Evolutionary conservation across 441 rosid species (phyloP).

Genomic region (Jatropha podagrica): DNA sequence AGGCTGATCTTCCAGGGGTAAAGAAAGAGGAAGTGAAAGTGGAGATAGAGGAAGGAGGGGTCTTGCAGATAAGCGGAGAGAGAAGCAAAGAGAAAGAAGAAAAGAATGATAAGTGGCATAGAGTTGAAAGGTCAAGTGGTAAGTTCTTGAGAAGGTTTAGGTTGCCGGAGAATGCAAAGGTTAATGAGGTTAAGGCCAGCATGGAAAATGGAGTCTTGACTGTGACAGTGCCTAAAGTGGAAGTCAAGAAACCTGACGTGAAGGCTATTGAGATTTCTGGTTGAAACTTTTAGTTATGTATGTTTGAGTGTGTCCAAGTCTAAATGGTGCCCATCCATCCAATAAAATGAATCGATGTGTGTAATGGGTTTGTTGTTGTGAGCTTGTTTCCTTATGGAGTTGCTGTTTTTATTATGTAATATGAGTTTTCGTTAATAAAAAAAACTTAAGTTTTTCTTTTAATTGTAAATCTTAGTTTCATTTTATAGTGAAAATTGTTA

Average conservation of each 20-base stretch:
- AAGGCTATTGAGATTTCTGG: conserved; percentile 44
- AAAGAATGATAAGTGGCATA: conserved; percentile 48
- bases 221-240: conserved; percentile 41
- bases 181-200: conserved; percentile 40
- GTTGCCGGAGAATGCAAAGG: conserved; percentile 44
- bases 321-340: not conserved
- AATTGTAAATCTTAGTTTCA: not conserved
- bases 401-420: not conserved
- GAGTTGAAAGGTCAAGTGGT: conserved; percentile 47
- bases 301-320: not conserved
- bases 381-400: not conserved
- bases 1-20: conserved; percentile 54
- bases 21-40: conserved; percentile 53
- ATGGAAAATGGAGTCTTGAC: conserved; percentile 53
- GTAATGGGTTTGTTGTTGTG: not conserved
- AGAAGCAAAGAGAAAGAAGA: conserved; percentile 46
- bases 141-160: conserved; percentile 51
- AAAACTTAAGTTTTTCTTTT: not conserved
- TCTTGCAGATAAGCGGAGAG: conserved; percentile 52
- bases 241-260: conserved; percentile 38
- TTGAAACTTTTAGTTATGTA: not conserved
- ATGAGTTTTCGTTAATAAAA: not conserved
- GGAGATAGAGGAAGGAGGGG: conserved; percentile 43
- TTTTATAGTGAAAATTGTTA: no score
- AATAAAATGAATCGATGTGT: no score